These are phyloP conservation scores for Echites panduratus DNA, from an alignment of 257 asterid species.

Conservation along the genomic window DNA sequence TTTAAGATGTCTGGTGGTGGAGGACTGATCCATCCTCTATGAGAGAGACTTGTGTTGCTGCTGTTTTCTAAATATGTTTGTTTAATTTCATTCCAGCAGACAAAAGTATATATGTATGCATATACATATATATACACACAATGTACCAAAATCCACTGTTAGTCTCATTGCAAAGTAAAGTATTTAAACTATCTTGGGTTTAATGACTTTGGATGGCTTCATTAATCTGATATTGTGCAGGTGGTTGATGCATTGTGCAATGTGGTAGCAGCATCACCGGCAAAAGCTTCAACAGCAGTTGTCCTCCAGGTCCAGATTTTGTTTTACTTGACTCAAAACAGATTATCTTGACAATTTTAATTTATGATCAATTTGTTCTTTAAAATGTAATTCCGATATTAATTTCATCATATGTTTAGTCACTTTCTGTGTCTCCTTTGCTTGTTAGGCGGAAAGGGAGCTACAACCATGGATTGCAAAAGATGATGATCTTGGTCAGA, in stretches of 20 bases:
- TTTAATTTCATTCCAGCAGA: neutral
- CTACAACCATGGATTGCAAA: conserved; percentile 93
- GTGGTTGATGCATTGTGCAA: conserved; percentile 96
- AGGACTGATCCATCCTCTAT: neutral
- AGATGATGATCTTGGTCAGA: conserved; percentile 88
- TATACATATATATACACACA: too few species aligned
- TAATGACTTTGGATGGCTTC: neutral
- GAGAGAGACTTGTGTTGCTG: neutral
- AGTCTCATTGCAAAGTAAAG: neutral
- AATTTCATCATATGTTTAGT: conserved; percentile 23
- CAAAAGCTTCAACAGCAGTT: conserved; percentile 95
- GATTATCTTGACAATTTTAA: neutral
- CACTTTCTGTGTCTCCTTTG: conserved; percentile 37
- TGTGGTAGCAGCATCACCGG: conserved; percentile 88
- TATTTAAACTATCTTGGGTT: neutral
- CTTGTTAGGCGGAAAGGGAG: conserved; percentile 95
- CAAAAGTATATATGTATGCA: neutral
- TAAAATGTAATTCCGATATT: neutral
- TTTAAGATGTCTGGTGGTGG: neutral
- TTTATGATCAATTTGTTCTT: neutral
- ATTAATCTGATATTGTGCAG: conserved; percentile 26
- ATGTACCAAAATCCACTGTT: neutral
- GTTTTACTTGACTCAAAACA: conserved; percentile 28
- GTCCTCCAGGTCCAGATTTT: conserved; percentile 91
- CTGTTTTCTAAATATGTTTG: neutral